Evolutionary conservation across 2,329 filamentous ascomycete genomes (phyloP).

Genomic region (Ceratocystis variospora): DNA sequence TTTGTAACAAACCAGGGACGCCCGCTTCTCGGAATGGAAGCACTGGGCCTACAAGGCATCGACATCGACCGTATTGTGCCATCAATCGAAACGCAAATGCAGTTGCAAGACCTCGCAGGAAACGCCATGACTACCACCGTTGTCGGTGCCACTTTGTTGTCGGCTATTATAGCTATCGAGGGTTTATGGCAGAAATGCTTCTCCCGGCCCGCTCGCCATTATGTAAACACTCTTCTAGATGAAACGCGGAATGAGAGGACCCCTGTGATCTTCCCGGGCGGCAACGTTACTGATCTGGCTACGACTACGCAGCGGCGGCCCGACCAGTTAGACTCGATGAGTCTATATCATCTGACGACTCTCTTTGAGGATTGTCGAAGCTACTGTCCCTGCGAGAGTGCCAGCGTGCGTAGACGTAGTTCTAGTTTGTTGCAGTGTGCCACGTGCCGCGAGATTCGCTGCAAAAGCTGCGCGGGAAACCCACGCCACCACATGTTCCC

Average conservation of each 20-base stretch:
- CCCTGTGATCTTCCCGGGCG: background rate
- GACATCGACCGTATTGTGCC: conserved; percentile 48
- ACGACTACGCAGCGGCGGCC: background rate
- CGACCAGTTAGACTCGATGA: background rate
- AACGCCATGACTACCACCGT: conserved; percentile 71
- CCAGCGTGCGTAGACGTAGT: conserved; percentile 24
- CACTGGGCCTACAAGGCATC: conserved; percentile 53
- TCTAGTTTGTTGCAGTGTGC: conserved; percentile 24
- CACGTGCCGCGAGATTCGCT: conserved; percentile 28
- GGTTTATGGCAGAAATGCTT: background rate
- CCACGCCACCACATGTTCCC: conserved; percentile 26
- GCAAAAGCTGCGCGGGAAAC: conserved; percentile 29
- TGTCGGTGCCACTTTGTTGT: conserved; percentile 48
- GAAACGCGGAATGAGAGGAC: background rate
- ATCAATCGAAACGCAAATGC: conserved; percentile 44
- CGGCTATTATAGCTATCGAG: conserved; percentile 36
- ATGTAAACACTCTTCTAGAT: conserved; percentile 2
- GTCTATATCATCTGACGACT: background rate
- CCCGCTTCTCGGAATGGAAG: conserved; percentile 47
- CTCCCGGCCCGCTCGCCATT: conserved; percentile 6
- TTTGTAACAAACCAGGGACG: conserved; percentile 48
- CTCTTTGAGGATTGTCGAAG: conserved; percentile 5
- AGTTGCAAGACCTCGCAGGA: conserved; percentile 58
- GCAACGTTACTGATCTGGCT: background rate
- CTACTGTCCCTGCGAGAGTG: conserved; percentile 28